Evolutionary conservation across 352 stramenopile species (phyloP).

Genomic region (Globisporangium heterothallicum): DNA sequence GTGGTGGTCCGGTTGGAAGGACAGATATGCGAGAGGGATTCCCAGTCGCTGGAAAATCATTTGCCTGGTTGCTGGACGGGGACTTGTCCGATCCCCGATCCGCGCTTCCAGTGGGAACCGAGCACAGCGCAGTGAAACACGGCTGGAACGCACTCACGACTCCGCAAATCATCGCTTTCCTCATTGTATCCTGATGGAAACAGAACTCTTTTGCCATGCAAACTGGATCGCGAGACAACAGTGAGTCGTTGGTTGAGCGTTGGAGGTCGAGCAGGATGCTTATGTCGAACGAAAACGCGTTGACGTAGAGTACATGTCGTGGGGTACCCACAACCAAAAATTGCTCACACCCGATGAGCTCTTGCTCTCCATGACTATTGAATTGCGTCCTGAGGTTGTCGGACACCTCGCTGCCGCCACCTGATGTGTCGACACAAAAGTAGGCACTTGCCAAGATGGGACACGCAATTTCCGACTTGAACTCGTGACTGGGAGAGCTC

Average conservation of each 20-base stretch:
- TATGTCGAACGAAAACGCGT: conserved; percentile 68
- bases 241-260: neutral
- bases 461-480: conserved; percentile 31
- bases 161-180: conserved; percentile 30
- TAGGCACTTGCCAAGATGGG: conserved; percentile 46
- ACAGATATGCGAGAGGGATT: too few relatives aligned
- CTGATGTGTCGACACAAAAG: conserved; percentile 26
- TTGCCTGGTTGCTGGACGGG: too few relatives aligned
- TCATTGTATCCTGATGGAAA: conserved; percentile 26
- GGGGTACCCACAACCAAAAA: conserved; percentile 47
- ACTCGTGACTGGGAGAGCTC: conserved; percentile 10
- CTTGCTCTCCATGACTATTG: conserved; percentile 41
- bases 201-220: conserved; percentile 52
- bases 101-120: neutral
- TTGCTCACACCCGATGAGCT: conserved; percentile 47
- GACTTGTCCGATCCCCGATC: too few relatives aligned
- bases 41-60: too few relatives aligned
- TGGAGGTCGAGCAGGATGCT: conserved; percentile 55
- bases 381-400: conserved; percentile 18
- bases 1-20: conserved; percentile 38
- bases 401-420: neutral
- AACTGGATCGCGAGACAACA: conserved; percentile 14
- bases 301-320: conserved; percentile 45
- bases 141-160: conserved; percentile 63
- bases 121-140: conserved; percentile 40